Conservation (phyloP, 352 stramenopile species). For the Lagenidium giganteum region DNA sequence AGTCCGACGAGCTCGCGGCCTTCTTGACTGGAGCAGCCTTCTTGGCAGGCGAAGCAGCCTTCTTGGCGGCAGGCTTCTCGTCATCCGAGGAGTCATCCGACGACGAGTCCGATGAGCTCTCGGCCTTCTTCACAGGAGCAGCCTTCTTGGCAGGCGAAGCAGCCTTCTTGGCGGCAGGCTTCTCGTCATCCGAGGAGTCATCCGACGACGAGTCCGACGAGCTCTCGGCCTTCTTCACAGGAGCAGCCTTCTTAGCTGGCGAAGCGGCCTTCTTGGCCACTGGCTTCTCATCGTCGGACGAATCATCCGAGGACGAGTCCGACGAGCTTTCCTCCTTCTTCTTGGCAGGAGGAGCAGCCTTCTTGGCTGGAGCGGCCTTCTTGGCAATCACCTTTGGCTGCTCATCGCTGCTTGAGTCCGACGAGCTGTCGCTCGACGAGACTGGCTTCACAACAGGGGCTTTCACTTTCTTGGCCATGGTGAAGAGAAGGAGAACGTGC, state of each 20-base stretch:
- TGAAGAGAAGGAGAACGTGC: too few relatives aligned
- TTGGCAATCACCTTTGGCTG: slow-evolving; percentile 25
- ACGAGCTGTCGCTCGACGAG: slow-evolving; percentile 27
- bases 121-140: slow-evolving; percentile 10
- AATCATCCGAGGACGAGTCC: slow-evolving; percentile 20
- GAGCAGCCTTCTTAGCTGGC: slow-evolving; percentile 42
- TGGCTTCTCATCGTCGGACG: slow-evolving; percentile 29
- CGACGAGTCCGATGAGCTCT: slow-evolving; percentile 18
- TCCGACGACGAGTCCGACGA: slow-evolving; percentile 37
- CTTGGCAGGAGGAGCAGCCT: slow-evolving; percentile 28
- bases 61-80: slow-evolving; percentile 26
- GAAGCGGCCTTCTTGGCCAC: slow-evolving; percentile 33
- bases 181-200: slow-evolving; percentile 25
- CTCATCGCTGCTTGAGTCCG: slow-evolving; percentile 37
- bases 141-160: slow-evolving; percentile 41
- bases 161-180: slow-evolving; percentile 35
- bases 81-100: slow-evolving; percentile 23
- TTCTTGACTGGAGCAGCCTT: slow-evolving; percentile 34
- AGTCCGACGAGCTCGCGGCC: slow-evolving; percentile 15
- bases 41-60: slow-evolving; percentile 20
- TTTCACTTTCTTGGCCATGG: slow-evolving; percentile 37
- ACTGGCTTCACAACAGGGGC: slow-evolving; percentile 24
- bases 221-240: slow-evolving; percentile 52
- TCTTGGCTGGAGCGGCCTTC: slow-evolving; percentile 24
- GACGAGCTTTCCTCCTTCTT: slow-evolving; percentile 30